These are phyloP conservation scores for Nemania diffusa DNA, from an alignment of 2,329 filamentous ascomycete species.

Conservation along the genomic window DNA sequence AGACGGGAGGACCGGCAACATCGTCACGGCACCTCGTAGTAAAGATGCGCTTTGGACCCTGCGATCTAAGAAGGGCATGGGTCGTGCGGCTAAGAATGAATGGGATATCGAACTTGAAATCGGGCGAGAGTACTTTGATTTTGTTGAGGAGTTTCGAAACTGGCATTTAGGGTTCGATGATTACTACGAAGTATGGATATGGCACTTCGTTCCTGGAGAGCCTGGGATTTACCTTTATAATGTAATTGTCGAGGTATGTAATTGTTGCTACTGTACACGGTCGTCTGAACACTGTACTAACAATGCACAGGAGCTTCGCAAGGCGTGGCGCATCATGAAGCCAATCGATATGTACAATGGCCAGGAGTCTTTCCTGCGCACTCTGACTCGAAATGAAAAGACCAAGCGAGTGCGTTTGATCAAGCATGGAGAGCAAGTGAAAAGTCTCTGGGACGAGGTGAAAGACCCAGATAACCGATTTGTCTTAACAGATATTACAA, in stretches of 20 bases:
- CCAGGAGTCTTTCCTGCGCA: constrained; percentile 41
- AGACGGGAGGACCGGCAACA: constrained; percentile 47
- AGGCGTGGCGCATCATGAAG: constrained; percentile 43
- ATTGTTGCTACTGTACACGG: neutral
- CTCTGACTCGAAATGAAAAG: constrained; percentile 42
- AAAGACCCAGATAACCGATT: constrained; percentile 37
- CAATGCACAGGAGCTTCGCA: constrained; percentile 42
- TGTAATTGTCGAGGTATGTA: constrained; percentile 36
- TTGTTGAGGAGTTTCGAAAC: constrained; percentile 39
- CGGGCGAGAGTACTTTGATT: constrained; percentile 41
- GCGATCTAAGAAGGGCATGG: constrained; percentile 41
- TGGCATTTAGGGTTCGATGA: constrained; percentile 47
- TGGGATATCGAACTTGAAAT: constrained; percentile 42
- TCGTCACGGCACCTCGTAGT: constrained; percentile 42
- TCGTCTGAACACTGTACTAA: constrained; percentile 20
- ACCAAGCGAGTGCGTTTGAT: constrained; percentile 46
- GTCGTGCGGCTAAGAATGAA: constrained; percentile 43
- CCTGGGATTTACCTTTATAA: constrained; percentile 38
- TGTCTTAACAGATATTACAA: constrained; percentile 29
- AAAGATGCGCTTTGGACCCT: constrained; percentile 44
- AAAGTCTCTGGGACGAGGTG: constrained; percentile 45
- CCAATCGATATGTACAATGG: constrained; percentile 42
- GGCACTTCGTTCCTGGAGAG: constrained; percentile 45
- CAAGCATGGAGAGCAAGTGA: constrained; percentile 39
- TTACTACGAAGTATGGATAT: constrained; percentile 48